Evolutionary conservation across 768 basidiomycete species (phyloP).

Genomic region (Galerina marginata): DNA sequence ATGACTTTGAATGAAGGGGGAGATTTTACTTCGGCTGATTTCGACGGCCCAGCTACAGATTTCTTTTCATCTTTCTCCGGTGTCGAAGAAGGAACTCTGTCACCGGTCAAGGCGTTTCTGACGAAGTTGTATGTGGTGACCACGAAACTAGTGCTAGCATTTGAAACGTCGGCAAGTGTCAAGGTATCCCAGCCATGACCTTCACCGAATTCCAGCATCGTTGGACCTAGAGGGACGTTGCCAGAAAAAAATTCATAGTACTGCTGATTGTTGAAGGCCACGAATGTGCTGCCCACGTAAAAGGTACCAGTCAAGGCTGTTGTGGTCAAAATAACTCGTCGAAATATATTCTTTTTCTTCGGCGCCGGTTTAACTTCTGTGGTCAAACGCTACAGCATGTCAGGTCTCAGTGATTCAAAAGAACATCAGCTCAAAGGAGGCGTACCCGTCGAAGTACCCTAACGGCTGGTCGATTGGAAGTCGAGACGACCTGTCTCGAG

Average conservation of each 20-base stretch:
- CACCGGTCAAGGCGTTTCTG: constrained; percentile 53
- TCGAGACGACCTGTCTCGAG: constrained; percentile 54
- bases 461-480: constrained; percentile 50
- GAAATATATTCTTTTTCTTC: constrained; percentile 60
- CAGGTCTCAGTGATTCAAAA: constrained; percentile 11
- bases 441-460: constrained; percentile 67
- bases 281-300: constrained; percentile 82
- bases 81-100: constrained; percentile 36
- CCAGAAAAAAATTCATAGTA: constrained; percentile 90
- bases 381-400: constrained; percentile 55
- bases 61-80: constrained; percentile 31
- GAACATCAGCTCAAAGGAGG: constrained; percentile 12
- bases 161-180: constrained; percentile 63
- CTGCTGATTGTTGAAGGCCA: constrained; percentile 74
- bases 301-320: constrained; percentile 73
- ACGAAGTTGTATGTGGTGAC: constrained; percentile 56
- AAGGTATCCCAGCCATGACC: constrained; percentile 78
- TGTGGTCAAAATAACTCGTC: constrained; percentile 70
- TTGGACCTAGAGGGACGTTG: constrained; percentile 77
- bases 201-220: constrained; percentile 84
- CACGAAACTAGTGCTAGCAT: constrained; percentile 55
- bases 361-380: constrained; percentile 53
- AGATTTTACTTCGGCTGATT: constrained; percentile 24
- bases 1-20: constrained; percentile 39
- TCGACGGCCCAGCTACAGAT: constrained; percentile 28